Evolutionary conservation across 164 flowering plant species (phyloP).

Genomic region (Piper betle): DNA sequence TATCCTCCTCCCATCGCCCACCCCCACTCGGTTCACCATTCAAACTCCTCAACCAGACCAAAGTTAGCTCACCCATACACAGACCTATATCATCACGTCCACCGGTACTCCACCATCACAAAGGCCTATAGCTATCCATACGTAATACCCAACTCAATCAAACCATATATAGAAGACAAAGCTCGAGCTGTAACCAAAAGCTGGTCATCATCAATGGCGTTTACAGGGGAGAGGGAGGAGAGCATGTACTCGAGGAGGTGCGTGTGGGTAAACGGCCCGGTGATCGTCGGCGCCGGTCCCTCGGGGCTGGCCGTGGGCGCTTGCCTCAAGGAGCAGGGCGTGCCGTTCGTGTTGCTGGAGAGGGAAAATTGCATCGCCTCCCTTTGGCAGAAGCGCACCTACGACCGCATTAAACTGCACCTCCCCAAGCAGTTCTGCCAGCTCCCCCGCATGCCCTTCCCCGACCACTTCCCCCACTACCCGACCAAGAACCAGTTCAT

Average conservation of each 20-base stretch:
- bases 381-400: conserved; percentile 77
- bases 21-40: too few relatives aligned
- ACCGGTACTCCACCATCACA: too few relatives aligned
- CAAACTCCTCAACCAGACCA: too few relatives aligned
- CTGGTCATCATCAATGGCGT: conserved; percentile 17
- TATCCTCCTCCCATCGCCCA: too few relatives aligned
- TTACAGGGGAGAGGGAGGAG: conserved; percentile 13
- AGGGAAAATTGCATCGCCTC: conserved; percentile 80
- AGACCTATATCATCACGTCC: too few relatives aligned
- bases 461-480: conserved; percentile 62
- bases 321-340: conserved; percentile 57
- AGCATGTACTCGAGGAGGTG: conserved; percentile 31
- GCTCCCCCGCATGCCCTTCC: conserved; percentile 58
- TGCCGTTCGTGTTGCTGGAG: conserved; percentile 70
- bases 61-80: too few relatives aligned
- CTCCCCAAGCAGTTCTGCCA: conserved; percentile 83
- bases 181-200: neutral
- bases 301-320: conserved; percentile 70
- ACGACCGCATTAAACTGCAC: conserved; percentile 82
- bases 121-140: too few relatives aligned
- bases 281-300: conserved; percentile 86
- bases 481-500: conserved; percentile 71
- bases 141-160: too few relatives aligned
- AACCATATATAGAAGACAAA: too few relatives aligned
- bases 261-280: conserved; percentile 79